phyloP scores from a whole-genome alignment of 164 flowering plant genomes.

The Pachysandra terminalis region DNA sequence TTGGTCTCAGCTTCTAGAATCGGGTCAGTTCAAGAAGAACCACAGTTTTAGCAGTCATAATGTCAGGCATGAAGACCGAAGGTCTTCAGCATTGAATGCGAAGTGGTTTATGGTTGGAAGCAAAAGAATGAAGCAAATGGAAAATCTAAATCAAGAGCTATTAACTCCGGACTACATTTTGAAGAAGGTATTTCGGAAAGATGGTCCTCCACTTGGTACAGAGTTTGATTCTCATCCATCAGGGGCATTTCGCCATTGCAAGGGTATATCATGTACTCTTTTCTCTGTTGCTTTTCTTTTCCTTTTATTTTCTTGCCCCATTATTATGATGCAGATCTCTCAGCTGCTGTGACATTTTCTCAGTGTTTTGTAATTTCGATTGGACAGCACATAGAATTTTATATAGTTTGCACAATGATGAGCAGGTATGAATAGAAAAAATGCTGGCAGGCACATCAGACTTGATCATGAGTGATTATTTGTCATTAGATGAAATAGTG shows the following conservation, averaged over 20 bases:
- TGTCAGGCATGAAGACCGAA: conserved; percentile 6
- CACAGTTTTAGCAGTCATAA: background rate
- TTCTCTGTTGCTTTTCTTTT: background rate
- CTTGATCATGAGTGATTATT: too few species aligned
- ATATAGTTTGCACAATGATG: background rate
- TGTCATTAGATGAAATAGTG: too few species aligned
- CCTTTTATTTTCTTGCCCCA: background rate
- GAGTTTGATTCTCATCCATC: conserved; percentile 69
- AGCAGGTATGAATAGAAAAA: too few species aligned
- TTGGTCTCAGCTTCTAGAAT: background rate
- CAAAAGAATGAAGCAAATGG: conserved; percentile 15
- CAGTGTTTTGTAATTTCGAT: too few species aligned
- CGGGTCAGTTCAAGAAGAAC: background rate
- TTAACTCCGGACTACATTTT: conserved; percentile 50
- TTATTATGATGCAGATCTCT: background rate
- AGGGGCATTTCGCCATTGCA: conserved; percentile 22
- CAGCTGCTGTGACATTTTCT: background rate
- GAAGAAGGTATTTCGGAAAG: conserved; percentile 68
- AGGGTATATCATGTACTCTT: conserved; percentile 25
- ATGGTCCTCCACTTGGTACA: conserved; percentile 82
- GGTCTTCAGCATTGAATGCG: background rate
- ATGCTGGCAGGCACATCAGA: too few species aligned
- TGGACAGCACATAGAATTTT: too few species aligned
- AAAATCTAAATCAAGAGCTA: conserved; percentile 39
- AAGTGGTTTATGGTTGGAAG: conserved; percentile 6